Evolutionary conservation across 2,329 filamentous ascomycete species (phyloP).

Genomic region (Hawksworthiomyces lignivorus): DNA sequence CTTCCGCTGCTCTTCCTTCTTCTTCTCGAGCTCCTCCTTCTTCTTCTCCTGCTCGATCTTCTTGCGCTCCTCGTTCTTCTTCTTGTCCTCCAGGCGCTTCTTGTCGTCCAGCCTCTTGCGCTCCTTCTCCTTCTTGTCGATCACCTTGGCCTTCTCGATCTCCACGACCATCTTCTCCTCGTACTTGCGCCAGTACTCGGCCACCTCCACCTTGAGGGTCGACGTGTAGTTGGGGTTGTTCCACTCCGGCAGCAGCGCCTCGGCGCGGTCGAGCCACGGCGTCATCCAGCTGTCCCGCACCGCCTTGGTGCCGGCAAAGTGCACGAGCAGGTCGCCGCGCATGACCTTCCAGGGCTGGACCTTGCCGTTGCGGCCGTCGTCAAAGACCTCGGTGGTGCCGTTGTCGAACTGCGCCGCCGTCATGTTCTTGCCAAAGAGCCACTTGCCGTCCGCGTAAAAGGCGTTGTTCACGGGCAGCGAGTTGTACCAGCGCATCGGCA

Average conservation of each 20-base stretch:
- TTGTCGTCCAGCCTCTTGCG: slow-evolving; percentile 5
- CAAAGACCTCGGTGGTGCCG: slow-evolving; percentile 19
- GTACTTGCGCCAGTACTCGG: slow-evolving; percentile 17
- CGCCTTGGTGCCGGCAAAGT: slow-evolving; percentile 22
- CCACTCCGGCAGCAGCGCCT: slow-evolving; percentile 22
- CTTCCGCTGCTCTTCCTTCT: slow-evolving; percentile 7
- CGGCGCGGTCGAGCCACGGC: slow-evolving; percentile 22
- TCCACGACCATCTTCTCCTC: slow-evolving; percentile 8
- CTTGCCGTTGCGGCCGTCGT: slow-evolving; percentile 20
- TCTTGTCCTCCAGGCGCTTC: slow-evolving; percentile 9
- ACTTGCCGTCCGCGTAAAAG: slow-evolving; percentile 20
- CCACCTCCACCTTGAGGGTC: slow-evolving; percentile 12
- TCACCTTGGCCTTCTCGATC: slow-evolving; percentile 5
- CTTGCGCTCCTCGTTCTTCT: slow-evolving; percentile 6
- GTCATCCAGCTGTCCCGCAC: slow-evolving; percentile 26
- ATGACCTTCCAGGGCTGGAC: slow-evolving; percentile 25
- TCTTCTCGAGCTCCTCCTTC: slow-evolving; percentile 9
- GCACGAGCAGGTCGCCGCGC: slow-evolving; percentile 22
- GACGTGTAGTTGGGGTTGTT: slow-evolving; percentile 18
- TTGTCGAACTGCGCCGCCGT: slow-evolving; percentile 20
- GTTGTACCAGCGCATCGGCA: slow-evolving; percentile 27
- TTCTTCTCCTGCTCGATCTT: slow-evolving; percentile 7
- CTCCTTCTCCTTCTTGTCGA: neutral
- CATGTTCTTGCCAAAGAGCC: slow-evolving; percentile 23
- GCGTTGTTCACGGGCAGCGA: slow-evolving; percentile 26